A percentile compares a stretch with the other conserved stretches of the same genome.
phyloP scores from a whole-genome alignment of 164 flowering plant species.

The Magnolia officinalis region DNA sequence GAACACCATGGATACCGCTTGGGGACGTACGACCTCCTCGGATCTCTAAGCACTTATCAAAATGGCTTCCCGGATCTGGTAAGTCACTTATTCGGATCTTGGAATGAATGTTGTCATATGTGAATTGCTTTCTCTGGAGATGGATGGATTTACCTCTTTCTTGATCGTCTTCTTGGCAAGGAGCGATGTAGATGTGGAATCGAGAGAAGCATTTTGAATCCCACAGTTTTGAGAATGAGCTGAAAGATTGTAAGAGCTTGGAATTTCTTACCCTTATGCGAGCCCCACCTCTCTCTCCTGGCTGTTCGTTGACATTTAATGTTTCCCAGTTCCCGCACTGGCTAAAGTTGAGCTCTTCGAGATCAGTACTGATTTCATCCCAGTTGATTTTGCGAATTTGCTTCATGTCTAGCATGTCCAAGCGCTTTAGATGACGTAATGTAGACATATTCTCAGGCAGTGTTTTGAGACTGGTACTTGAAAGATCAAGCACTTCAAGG shows the following conservation, averaged over 20 bases:
- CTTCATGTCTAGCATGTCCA: background rate
- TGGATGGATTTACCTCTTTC: background rate
- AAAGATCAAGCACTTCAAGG: slow-evolving; percentile 1
- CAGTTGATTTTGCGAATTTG: background rate
- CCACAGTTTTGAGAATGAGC: background rate
- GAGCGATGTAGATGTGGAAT: background rate
- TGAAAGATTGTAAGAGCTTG: background rate
- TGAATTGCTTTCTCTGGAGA: background rate
- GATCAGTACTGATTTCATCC: background rate
- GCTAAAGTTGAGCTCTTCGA: background rate
- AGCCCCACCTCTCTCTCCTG: background rate
- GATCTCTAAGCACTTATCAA: background rate
- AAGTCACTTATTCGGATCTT: background rate
- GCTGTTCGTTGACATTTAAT: background rate
- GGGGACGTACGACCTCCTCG: background rate
- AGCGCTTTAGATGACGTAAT: background rate
- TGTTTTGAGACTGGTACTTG: background rate
- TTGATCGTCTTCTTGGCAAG: background rate
- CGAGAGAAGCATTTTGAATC: background rate
- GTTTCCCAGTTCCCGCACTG: background rate
- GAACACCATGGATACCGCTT: background rate
- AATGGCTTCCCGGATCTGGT: too few relatives aligned
- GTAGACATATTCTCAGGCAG: background rate
- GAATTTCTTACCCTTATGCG: background rate
- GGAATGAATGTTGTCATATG: background rate